Evolutionary conservation across 2,329 filamentous ascomycete species (phyloP).

Genomic region (Septoria linicola): DNA sequence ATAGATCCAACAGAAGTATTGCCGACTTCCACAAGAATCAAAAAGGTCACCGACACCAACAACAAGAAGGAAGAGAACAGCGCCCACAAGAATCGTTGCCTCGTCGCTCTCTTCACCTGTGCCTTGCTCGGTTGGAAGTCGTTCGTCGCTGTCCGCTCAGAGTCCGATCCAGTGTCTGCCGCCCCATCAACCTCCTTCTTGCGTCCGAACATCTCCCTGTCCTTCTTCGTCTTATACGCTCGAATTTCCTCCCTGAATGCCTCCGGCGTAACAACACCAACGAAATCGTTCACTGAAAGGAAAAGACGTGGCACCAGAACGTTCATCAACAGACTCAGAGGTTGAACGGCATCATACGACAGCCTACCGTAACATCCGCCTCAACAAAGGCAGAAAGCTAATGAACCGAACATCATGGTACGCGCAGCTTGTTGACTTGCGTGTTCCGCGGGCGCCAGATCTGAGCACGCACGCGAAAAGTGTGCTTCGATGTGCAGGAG

Average conservation of each 20-base stretch:
- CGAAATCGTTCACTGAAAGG: neutral
- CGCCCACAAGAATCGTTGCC: conserved; percentile 60
- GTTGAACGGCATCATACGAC: neutral
- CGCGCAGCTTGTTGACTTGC: neutral
- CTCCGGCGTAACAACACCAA: neutral
- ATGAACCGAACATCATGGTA: too few species aligned
- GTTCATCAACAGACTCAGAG: neutral
- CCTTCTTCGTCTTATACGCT: neutral
- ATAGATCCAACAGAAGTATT: conserved; percentile 63
- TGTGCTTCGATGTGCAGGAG: conserved; percentile 3
- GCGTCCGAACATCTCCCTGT: conserved; percentile 36
- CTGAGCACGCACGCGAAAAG: conserved; percentile 8
- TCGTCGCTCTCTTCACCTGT: conserved; percentile 51
- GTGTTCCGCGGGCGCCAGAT: conserved; percentile 6
- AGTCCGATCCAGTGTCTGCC: conserved; percentile 26
- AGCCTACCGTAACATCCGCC: too few species aligned
- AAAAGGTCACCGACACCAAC: conserved; percentile 71
- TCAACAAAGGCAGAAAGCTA: too few species aligned
- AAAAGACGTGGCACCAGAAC: too few species aligned
- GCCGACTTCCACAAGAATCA: conserved; percentile 77
- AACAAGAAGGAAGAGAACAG: conserved; percentile 68
- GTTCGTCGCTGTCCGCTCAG: conserved; percentile 33
- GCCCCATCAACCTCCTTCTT: conserved; percentile 22
- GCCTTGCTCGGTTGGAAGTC: conserved; percentile 37
- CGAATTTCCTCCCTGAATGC: neutral